These are phyloP conservation scores for Amylostereum areolatum DNA, from an alignment of 1,284 basidiomycete species.

Conservation along the genomic window DNA sequence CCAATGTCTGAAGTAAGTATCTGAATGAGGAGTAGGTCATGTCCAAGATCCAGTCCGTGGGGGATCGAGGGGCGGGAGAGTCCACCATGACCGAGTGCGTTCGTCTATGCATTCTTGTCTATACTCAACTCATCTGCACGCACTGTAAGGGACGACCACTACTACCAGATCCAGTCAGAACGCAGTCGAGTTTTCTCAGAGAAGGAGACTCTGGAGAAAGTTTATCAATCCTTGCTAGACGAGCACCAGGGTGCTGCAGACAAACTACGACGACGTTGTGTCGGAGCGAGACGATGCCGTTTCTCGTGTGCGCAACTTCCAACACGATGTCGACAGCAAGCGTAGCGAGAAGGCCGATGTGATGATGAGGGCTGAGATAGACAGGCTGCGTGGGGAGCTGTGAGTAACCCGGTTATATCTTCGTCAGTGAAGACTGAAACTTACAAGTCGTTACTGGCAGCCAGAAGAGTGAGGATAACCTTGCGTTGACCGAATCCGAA, in stretches of 20 bases:
- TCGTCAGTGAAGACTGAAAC: conserved; percentile 7
- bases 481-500: conserved; percentile 73
- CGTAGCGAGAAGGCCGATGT: conserved; percentile 66
- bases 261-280: conserved; percentile 59
- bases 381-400: conserved; percentile 74
- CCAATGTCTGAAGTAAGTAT: neutral
- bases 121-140: too few relatives aligned
- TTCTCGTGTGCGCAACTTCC: conserved; percentile 49
- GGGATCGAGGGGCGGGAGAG: conserved; percentile 39
- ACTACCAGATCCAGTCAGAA: conserved; percentile 78
- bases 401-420: conserved; percentile 36
- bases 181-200: conserved; percentile 67
- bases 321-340: conserved; percentile 48
- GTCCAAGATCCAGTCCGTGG: conserved; percentile 52
- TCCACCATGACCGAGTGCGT: conserved; percentile 71
- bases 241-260: conserved; percentile 71
- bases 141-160: conserved; percentile 68
- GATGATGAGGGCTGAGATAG: conserved; percentile 72
- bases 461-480: conserved; percentile 86
- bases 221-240: conserved; percentile 69
- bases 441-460: conserved; percentile 39
- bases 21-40: conserved; percentile 51
- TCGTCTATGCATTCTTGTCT: too few relatives aligned
- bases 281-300: conserved; percentile 71
- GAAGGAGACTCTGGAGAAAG: conserved; percentile 77